Conservation (phyloP, 208 protist species). For the Tritrichomonas foetus region DNA sequence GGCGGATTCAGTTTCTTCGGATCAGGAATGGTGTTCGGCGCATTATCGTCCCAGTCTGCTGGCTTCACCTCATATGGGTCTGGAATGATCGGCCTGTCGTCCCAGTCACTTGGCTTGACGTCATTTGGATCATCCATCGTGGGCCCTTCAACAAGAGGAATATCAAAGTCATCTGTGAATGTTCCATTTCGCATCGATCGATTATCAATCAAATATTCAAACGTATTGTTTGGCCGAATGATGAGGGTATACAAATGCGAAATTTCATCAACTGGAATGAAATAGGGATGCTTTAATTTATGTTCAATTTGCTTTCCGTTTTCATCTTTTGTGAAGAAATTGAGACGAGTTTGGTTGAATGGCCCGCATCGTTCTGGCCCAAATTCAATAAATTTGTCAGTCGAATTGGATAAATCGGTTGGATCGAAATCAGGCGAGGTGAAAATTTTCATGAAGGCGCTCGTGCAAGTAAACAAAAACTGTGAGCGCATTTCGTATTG, state of each 20-base stretch:
- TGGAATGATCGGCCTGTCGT: conserved; percentile 46
- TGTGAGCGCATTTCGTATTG: background rate
- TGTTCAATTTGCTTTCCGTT: conserved; percentile 35
- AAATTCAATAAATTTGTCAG: conserved; percentile 57
- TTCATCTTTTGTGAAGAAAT: conserved; percentile 34
- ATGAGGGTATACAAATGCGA: conserved; percentile 53
- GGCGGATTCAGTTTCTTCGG: background rate
- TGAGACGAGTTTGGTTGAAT: conserved; percentile 49
- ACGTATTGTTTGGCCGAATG: conserved; percentile 48
- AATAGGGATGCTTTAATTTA: conserved; percentile 19
- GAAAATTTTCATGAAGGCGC: background rate
- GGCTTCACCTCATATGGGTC: conserved; percentile 53
- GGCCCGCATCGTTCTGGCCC: conserved; percentile 56
- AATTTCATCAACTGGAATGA: conserved; percentile 41
- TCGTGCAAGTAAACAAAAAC: too few relatives aligned
- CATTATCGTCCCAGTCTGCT: conserved; percentile 40
- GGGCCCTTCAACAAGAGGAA: background rate
- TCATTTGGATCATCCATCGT: conserved; percentile 35
- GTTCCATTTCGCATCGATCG: conserved; percentile 41
- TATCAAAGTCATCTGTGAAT: conserved; percentile 35
- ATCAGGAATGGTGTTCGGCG: conserved; percentile 47
- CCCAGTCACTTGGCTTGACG: conserved; percentile 48
- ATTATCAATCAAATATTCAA: conserved; percentile 51
- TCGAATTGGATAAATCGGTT: conserved; percentile 14
- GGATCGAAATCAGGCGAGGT: background rate